Evolutionary conservation across 108 stramenopile genomes (phyloP).

Genomic region (Asterionellopsis glacialis): DNA sequence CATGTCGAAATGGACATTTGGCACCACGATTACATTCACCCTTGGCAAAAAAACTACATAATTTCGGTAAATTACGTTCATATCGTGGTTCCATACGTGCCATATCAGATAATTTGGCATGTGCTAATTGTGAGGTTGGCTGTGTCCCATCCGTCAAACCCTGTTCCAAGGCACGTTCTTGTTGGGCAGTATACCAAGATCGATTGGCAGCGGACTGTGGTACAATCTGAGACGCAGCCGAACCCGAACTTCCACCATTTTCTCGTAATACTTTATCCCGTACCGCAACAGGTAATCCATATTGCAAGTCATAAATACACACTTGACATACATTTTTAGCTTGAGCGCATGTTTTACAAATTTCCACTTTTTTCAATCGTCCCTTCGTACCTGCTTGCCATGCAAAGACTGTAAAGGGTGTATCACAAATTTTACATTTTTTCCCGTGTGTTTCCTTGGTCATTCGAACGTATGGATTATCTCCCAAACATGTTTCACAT

Average conservation of each 20-base stretch:
- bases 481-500: constrained; percentile 99
- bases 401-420: constrained; percentile 94
- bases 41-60: constrained; percentile 93
- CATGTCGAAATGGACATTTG: constrained; percentile 96
- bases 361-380: constrained; percentile 92
- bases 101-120: constrained; percentile 83
- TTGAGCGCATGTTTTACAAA: constrained; percentile 94
- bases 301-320: constrained; percentile 97
- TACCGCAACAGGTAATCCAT: constrained; percentile 92
- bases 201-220: constrained; percentile 89
- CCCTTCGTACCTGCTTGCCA: constrained; percentile 97
- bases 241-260: constrained; percentile 35
- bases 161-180: constrained; percentile 68
- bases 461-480: constrained; percentile 99
- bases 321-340: constrained; percentile 99
- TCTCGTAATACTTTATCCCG: constrained; percentile 89
- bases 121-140: constrained; percentile 23
- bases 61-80: constrained; percentile 93
- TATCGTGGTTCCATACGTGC: constrained; percentile 91
- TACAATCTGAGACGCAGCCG: constrained; percentile 16
- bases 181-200: constrained; percentile 77
- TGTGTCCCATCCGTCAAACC: constrained; percentile 54
- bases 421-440: constrained; percentile 95
- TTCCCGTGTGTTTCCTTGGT: constrained; percentile 89
- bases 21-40: constrained; percentile 95